Evolutionary conservation across 1,284 basidiomycete species (phyloP), one percentile per base, ranked within the genome.

Genomic region (Malassezia cuniculi): DNA sequence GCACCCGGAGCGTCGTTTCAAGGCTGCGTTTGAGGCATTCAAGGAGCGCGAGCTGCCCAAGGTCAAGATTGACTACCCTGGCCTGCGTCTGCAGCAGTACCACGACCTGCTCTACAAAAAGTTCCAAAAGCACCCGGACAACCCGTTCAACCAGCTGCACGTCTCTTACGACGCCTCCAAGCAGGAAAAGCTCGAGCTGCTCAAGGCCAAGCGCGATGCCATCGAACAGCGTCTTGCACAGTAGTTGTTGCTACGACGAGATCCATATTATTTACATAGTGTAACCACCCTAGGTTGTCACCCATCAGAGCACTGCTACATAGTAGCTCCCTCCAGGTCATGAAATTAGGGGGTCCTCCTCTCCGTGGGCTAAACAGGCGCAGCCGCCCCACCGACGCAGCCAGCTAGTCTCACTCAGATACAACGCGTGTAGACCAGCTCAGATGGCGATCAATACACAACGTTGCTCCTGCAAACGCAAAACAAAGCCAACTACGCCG

Each of bases 11-110:
- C 82, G 86, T 54, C 41, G 78, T 69, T 44, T 40, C 52, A 51
- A 46, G 40, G 85, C 80, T 27, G 83, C 86, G 5, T 87, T 83
- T 54, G 85, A 89, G 61, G 85, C 85, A 4, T 95, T 89, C 70
- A 78, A 83, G 61, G 87, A 94, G 54, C 74, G 78, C 3, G 82
- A 93, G 61, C 71, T 95, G 54, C 85, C 89, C 0, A 79, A 74
- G 17, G 54, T 81, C 47, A 80, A 76, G 63, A 69, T 75, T 51
- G 85, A 94, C 75, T 80, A 80, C 61, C 84, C 84, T 34, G 84
- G 83, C 2, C 69, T 86, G 49, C 77, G 83, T 36, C 64, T 86
- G 57, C 78, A 86, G 56, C 85, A 89, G 68, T 86, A 86, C 66
- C 79, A 80, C 60, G 58, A 68, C 30, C 31, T 58, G 34, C 47